Base-by-base conservation (phyloP, 805 yeast genomes). In the Kurtzmaniella fragi region DNA sequence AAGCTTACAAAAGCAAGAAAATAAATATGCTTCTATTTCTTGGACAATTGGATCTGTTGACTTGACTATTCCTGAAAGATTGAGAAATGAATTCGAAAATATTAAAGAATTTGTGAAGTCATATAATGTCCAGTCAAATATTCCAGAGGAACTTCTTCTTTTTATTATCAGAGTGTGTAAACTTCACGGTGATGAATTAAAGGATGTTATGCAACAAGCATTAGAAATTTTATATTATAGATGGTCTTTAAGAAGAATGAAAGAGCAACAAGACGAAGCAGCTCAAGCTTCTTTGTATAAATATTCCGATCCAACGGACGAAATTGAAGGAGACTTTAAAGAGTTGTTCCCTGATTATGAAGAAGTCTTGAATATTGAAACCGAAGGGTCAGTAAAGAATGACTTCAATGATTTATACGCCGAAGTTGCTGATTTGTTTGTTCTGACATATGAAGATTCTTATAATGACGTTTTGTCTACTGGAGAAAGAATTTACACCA, bases 261-360 rank as follows among this genome's bases (percentile, higher is more conserved):
- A 80, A 45, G 67, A 72, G 35, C 87, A 84, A 46, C 82, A 85
- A 48, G 75, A 74, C 31, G 79, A 71, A 13, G 74, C 77, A 2
- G 74, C 74, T 38, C 75, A 78, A 31, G 75, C 78, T 1, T 78
- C 82, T 13, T 65, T 87, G 29, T 90, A 77, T 62, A 83, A 74
- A 53, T 83, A 74, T 50, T 61, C 71, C 20, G 88, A 82, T 44
- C 75, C 78, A 2, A 75, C 77, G 2, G 73, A 71, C 13, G 88
- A 84, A 41, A 75, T 76, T 3, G 96, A 88, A 46, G 78, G 73
- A n/a, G 97, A 90, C 39, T 88, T 90, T 63, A 75, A 65, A 49
- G 54, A 53, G n/a, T 56, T 90, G 62, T 91, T 91, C 72, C 97
- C 97, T 0, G 96, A 88, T 54, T 87, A 78, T 46, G 95, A 85